phyloP scores from a whole-genome alignment of 129 eudicot genomes.

The Chrysanthemum lavandulifolium region DNA sequence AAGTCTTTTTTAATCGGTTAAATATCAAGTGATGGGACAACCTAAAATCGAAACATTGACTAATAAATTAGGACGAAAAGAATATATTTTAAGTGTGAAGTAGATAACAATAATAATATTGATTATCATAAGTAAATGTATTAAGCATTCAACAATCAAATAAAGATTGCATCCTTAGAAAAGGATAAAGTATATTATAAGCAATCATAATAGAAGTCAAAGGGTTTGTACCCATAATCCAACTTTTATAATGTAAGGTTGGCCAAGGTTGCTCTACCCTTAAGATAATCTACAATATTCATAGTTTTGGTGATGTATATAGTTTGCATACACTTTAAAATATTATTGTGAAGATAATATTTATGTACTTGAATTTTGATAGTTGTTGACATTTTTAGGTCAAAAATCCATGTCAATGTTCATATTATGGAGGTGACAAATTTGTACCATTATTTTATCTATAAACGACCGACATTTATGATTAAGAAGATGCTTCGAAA shows the following conservation, averaged over 20 bases:
- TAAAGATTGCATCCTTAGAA: not conserved
- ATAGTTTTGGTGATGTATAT: conserved; percentile 10
- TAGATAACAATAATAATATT: too few relatives aligned
- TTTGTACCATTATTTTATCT: conserved; percentile 10
- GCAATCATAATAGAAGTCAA: conserved; percentile 18
- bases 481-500: conserved; percentile 9
- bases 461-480: not conserved
- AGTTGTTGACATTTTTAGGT: conserved; percentile 22
- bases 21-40: too few relatives aligned
- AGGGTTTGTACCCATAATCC: conserved; percentile 25
- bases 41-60: too few relatives aligned
- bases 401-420: not conserved
- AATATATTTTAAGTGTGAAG: too few relatives aligned
- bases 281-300: conserved; percentile 30
- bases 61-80: too few relatives aligned
- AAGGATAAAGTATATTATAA: not conserved
- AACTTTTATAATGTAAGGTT: conserved; percentile 9
- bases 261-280: conserved; percentile 25
- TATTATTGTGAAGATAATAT: conserved; percentile 12
- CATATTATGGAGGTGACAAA: conserved; percentile 5
- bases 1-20: too few relatives aligned
- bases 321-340: conserved; percentile 5
- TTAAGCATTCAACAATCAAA: not conserved
- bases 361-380: conserved; percentile 19
- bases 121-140: too few relatives aligned